These are phyloP conservation scores for Metschnikowia peoriensis DNA, from an alignment of 805 yeast genomes.

Conservation along the genomic window DNA sequence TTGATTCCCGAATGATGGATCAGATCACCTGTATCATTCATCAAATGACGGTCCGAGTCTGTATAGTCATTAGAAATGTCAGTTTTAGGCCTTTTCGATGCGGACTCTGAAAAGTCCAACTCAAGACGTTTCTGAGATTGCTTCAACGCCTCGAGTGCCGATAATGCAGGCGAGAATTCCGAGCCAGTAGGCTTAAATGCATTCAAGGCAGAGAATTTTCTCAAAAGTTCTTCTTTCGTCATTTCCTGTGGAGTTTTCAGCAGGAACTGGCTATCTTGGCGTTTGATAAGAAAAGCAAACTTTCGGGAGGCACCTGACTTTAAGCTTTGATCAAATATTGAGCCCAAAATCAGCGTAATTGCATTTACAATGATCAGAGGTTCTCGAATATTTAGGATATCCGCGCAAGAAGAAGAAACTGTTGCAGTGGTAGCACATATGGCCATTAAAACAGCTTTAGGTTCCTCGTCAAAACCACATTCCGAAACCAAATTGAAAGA, in stretches of 20 bases:
- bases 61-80: neutral
- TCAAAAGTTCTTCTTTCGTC: constrained; percentile 2
- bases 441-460: constrained; percentile 26
- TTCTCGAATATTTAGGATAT: constrained; percentile 4
- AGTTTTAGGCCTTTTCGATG: neutral
- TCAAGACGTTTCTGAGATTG: constrained; percentile 6
- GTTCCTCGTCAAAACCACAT: constrained; percentile 31
- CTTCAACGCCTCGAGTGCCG: constrained; percentile 1
- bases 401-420: constrained; percentile 11
- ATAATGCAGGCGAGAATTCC: neutral
- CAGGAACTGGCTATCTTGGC: constrained; percentile 1
- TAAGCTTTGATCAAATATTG: constrained; percentile 13
- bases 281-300: constrained; percentile 15
- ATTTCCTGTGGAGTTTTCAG: neutral
- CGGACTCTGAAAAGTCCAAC: neutral
- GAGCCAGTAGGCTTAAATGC: neutral
- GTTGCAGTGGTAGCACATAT: constrained; percentile 26
- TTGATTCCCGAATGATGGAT: neutral
- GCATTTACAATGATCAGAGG: constrained; percentile 5
- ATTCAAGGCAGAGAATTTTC: constrained; percentile 1
- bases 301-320: constrained; percentile 12
- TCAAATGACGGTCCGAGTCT: neutral
- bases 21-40: neutral
- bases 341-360: constrained; percentile 10
- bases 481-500: constrained; percentile 36